Conservation (phyloP, 331 rosid species). For the Saraca asoca region DNA sequence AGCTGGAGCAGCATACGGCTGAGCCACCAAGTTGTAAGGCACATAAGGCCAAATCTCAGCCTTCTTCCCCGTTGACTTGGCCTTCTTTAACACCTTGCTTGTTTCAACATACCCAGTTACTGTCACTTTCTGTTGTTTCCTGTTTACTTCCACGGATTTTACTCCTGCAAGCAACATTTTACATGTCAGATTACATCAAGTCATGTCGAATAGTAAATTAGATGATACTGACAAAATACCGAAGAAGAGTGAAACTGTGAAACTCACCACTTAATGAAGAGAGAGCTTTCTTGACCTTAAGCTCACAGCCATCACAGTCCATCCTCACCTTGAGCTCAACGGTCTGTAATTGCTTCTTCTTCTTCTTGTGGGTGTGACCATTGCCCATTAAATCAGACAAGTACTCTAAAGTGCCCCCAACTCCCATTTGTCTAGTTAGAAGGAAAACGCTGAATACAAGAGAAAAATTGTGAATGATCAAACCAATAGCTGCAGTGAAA, state of each 20-base stretch:
- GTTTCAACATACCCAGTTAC: conserved; percentile 81
- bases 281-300: conserved; percentile 85
- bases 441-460: conserved; percentile 23
- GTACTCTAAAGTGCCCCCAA: conserved; percentile 79
- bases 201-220: background rate
- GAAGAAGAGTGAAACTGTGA: background rate
- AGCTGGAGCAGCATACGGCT: conserved; percentile 69
- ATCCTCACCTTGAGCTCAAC: conserved; percentile 90
- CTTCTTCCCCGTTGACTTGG: conserved; percentile 82
- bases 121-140: conserved; percentile 92
- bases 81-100: conserved; percentile 91
- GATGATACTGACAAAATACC: background rate
- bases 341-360: conserved; percentile 75
- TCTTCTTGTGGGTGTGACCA: conserved; percentile 58
- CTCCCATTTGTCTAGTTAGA: conserved; percentile 69
- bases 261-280: conserved; percentile 72
- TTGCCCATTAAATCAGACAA: conserved; percentile 78
- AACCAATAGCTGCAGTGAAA: background rate
- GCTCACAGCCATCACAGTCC: conserved; percentile 99
- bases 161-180: conserved; percentile 61
- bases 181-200: conserved; percentile 20
- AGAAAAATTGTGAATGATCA: background rate
- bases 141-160: conserved; percentile 83
- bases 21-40: conserved; percentile 86
- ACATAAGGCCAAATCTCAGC: conserved; percentile 97